phyloP scores from a whole-genome alignment of 1,139 yeast species.

The Saccharomycopsis phalli region DNA sequence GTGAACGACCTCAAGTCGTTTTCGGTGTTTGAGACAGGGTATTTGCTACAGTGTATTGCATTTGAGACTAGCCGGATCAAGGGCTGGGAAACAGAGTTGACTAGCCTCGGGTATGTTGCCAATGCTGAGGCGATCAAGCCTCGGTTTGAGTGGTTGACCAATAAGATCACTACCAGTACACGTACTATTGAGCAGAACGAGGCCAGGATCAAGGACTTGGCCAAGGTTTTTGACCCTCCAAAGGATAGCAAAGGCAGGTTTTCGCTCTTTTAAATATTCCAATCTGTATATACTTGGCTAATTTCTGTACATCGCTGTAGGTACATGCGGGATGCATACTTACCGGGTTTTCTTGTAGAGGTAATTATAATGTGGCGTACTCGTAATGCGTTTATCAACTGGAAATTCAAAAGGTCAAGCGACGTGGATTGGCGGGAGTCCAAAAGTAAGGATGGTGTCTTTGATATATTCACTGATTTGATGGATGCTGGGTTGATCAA shows the following conservation, averaged over 20 bases:
- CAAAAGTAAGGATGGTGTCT: conserved; percentile 22
- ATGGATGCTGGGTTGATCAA: conserved; percentile 31
- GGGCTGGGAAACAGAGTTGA: conserved; percentile 63
- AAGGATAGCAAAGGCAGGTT: not conserved
- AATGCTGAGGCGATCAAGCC: conserved; percentile 45
- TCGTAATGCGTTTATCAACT: too few species aligned
- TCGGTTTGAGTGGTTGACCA: conserved; percentile 56
- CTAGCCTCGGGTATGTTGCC: conserved; percentile 41
- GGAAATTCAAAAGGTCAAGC: conserved; percentile 23
- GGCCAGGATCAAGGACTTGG: conserved; percentile 27
- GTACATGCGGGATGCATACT: too few species aligned
- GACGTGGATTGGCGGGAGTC: conserved; percentile 22
- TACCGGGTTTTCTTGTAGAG: too few species aligned
- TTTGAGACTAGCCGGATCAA: conserved; percentile 58
- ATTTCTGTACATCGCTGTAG: not conserved
- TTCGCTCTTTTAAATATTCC: conserved; percentile 3
- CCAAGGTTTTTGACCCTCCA: not conserved
- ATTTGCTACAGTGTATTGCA: conserved; percentile 44
- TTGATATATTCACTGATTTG: conserved; percentile 36
- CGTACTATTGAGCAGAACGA: conserved; percentile 41
- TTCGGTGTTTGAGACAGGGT: conserved; percentile 56
- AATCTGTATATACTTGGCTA: not conserved
- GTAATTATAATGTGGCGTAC: too few species aligned
- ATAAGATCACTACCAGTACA: conserved; percentile 53
- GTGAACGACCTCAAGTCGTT: conserved; percentile 48